Conservation (phyloP, 1,284 basidiomycete genomes). For the Moesziomyces parantarcticus region DNA sequence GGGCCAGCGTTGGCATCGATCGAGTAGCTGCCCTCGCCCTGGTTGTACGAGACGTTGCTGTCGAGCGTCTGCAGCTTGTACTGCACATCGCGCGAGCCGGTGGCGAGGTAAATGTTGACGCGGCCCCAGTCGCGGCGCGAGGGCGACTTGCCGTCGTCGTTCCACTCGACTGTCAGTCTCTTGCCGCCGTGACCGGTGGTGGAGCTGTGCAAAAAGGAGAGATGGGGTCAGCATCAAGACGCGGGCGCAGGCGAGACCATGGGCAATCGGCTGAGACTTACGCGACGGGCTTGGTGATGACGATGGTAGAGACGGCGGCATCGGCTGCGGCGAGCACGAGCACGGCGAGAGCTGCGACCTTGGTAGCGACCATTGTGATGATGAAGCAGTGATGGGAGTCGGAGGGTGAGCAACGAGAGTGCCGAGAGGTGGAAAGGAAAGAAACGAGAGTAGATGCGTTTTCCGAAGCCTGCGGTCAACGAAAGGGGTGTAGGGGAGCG, state of each 20-base stretch:
- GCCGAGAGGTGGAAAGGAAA: not conserved
- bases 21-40: conserved; percentile 24
- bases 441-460: conserved; percentile 14
- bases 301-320: conserved; percentile 45
- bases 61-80: conserved; percentile 60
- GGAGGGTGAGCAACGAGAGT: conserved; percentile 1
- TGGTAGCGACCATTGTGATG: conserved; percentile 34
- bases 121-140: conserved; percentile 48
- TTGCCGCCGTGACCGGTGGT: conserved; percentile 50
- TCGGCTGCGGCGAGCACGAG: conserved; percentile 44
- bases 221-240: not conserved
- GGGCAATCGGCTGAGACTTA: conserved; percentile 23
- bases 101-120: conserved; percentile 61
- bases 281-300: conserved; percentile 56
- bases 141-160: conserved; percentile 56
- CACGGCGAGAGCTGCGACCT: conserved; percentile 40
- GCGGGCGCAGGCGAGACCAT: not conserved
- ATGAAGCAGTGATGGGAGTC: not conserved
- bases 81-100: conserved; percentile 55
- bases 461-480: not conserved
- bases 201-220: conserved; percentile 16
- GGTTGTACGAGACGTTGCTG: conserved; percentile 29
- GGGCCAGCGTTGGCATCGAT: conserved; percentile 50
- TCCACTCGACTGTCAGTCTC: conserved; percentile 50
- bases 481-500: not conserved